Evolutionary conservation across 2,329 filamentous ascomycete genomes (phyloP), one percentile per base, ranked within the genome.

Genomic region (Coleophoma crateriformis): DNA sequence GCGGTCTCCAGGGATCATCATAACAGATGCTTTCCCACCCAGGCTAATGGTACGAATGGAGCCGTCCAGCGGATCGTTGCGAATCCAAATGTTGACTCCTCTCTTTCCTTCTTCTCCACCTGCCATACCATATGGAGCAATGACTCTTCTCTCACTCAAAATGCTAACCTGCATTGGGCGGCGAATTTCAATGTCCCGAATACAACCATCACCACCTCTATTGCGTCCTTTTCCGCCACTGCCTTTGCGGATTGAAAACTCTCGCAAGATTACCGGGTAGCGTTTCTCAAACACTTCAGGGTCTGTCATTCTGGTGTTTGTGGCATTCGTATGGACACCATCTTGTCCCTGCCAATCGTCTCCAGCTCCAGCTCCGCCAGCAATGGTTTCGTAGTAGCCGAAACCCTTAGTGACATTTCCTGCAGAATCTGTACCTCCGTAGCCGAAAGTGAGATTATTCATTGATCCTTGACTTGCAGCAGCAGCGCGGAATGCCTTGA

Each of bases 371-470:
- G 77, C 80, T 1, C 87, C 87, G 39, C 87, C 87, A 0, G 84
- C 83, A 53, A 91, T 89, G 12, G 87, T 90, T 66, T 91, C 87
- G 65, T 91, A 90, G 71, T 91, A 91, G 7, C 87, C 88, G 62
- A 91, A 91, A 1, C 87, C 87, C 20, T 81, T 79, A n/a, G 79
- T 74, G 15, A 76, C 74, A 45, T 78, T 75, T 42, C 77, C 71
- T 5, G 74, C 72, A 0, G 72, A 67, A 22, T 76, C 67, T 53
- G 84, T 82, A 45, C 85, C 86, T 49, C 86, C 84, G 59, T 87
- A 88, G 56, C 86, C 87, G 60, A 91, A 91, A 0, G 87, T 90
- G 11, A 92, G 75, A 65, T 90, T 90, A 68, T 91, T 91, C 65
- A 82, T 86, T 67, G 87, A 85, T 43, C 88, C 88, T 61, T 91